These are phyloP conservation scores for Penicillium sp. DNA, from an alignment of 2,329 filamentous ascomycete species.

Conservation along the genomic window DNA sequence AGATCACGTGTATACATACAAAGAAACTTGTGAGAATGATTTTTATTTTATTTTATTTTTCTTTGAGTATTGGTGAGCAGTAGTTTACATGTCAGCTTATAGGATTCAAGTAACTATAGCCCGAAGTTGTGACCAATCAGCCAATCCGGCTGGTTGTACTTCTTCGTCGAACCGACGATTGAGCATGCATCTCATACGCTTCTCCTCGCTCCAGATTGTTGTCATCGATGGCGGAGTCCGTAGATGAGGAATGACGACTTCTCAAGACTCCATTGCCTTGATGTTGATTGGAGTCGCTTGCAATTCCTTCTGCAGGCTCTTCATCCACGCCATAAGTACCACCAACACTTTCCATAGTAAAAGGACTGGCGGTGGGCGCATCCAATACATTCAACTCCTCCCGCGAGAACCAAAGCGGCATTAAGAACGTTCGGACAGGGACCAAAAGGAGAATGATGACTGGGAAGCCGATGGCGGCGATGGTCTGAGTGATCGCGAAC, in stretches of 20 bases:
- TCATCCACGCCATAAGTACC: slow-evolving; percentile 51
- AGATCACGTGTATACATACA: too few species aligned
- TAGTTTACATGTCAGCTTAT: too few species aligned
- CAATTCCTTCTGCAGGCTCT: slow-evolving; percentile 9
- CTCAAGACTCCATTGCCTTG: slow-evolving; percentile 18
- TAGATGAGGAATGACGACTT: slow-evolving; percentile 16
- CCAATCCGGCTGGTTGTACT: slow-evolving; percentile 24
- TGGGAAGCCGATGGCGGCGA: slow-evolving; percentile 75
- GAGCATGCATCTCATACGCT: slow-evolving; percentile 33
- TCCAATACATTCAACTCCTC: slow-evolving; percentile 61
- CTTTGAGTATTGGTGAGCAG: too few species aligned
- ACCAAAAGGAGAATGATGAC: slow-evolving; percentile 66
- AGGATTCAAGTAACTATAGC: too few species aligned
- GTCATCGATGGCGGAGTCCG: slow-evolving; percentile 33
- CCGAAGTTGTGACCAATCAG: too few species aligned
- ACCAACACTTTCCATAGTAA: slow-evolving; percentile 70
- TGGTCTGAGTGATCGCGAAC: slow-evolving; percentile 76
- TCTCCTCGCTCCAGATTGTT: slow-evolving; percentile 40
- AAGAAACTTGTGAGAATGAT: too few species aligned
- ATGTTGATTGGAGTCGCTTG: slow-evolving; percentile 6
- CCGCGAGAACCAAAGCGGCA: slow-evolving; percentile 56
- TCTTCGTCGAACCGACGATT: slow-evolving; percentile 25
- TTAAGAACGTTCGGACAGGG: slow-evolving; percentile 57
- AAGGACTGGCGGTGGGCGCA: slow-evolving; percentile 66
- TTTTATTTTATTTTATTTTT: too few species aligned